Percentiles rank a stretch among this genome's conserved stretches.
phyloP scores from a whole-genome alignment of 148 eudicot genomes.

The Chenopodium formosanum region DNA sequence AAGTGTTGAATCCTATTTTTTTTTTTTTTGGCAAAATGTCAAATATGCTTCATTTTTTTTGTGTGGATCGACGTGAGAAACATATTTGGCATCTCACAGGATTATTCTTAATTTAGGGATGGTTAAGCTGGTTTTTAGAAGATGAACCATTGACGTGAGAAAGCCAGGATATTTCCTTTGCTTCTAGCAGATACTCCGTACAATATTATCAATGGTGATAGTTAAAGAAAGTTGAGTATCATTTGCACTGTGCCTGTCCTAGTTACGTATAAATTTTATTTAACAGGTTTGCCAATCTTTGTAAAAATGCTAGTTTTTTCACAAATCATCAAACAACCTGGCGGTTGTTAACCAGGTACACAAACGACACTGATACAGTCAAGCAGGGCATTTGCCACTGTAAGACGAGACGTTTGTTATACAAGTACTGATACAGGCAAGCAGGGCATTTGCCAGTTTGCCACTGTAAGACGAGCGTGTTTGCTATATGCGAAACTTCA shows the following conservation, averaged over 20 bases:
- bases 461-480: too few species aligned
- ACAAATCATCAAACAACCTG: neutral
- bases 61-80: neutral
- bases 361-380: too few species aligned
- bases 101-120: neutral
- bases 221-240: neutral
- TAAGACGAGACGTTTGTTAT: too few species aligned
- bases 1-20: neutral
- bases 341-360: too few species aligned
- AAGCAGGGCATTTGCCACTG: too few species aligned
- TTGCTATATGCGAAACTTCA: neutral
- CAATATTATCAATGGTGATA: neutral
- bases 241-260: neutral
- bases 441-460: too few species aligned
- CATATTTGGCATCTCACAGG: neutral
- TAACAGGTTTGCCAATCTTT: neutral
- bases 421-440: too few species aligned
- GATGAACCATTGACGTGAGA: neutral
- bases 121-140: neutral
- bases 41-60: slow-evolving; percentile 1
- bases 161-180: neutral
- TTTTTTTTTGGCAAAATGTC: neutral
- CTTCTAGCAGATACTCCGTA: neutral
- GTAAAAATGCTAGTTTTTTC: neutral
- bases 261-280: neutral